phyloP scores from a whole-genome alignment of 441 rosid species.

The Eruca vesicaria region DNA sequence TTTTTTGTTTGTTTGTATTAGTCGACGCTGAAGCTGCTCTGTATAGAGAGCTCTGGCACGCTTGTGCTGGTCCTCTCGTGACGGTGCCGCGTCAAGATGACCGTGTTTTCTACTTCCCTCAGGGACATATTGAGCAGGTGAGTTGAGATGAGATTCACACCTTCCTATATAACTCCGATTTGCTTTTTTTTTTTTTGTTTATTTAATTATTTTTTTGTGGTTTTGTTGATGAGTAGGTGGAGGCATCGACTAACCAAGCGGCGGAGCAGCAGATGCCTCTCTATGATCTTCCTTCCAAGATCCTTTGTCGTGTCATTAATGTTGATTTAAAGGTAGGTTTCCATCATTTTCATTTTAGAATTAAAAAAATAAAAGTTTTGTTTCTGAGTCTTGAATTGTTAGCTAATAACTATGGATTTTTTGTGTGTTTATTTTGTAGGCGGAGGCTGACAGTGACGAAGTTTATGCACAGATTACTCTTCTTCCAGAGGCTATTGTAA shows the following conservation, averaged over 20 bases:
- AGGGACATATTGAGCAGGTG: slow-evolving; percentile 98
- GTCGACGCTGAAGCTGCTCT: slow-evolving; percentile 78
- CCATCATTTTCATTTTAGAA: neutral
- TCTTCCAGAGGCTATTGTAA: slow-evolving; percentile 64
- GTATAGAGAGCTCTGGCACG: slow-evolving; percentile 93
- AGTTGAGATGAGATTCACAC: neutral
- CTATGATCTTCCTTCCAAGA: neutral
- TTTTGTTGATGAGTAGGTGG: neutral
- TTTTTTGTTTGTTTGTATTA: slow-evolving; percentile 5
- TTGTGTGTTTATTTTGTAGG: slow-evolving; percentile 45
- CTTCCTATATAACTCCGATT: neutral
- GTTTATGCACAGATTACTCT: slow-evolving; percentile 94
- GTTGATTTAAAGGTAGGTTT: neutral
- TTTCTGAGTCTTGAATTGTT: neutral
- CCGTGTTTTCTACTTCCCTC: slow-evolving; percentile 92
- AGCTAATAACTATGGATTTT: neutral
- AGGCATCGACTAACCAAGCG: neutral
- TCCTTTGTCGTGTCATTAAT: neutral
- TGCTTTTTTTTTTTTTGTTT: neutral
- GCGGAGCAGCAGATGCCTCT: neutral
- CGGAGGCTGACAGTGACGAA: slow-evolving; percentile 95
- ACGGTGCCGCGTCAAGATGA: slow-evolving; percentile 87
- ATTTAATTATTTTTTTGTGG: neutral
- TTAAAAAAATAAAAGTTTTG: neutral
- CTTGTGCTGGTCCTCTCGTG: slow-evolving; percentile 97